Conservation (phyloP, 495 filamentous ascomycete species). For the Aspergillus steynii region DNA sequence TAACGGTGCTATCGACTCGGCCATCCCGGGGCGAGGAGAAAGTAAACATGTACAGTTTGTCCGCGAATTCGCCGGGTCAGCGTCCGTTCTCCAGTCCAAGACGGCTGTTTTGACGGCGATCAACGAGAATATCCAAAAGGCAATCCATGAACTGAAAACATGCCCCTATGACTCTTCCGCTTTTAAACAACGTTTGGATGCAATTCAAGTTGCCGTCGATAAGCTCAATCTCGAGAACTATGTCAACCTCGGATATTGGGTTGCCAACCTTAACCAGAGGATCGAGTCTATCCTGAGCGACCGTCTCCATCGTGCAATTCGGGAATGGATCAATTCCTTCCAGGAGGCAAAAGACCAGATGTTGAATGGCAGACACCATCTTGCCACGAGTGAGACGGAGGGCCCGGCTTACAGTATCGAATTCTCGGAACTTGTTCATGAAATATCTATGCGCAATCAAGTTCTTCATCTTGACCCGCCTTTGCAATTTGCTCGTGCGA, state of each 20-base stretch:
- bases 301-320: slow-evolving; percentile 77
- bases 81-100: slow-evolving; percentile 84
- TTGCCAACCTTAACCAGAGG: slow-evolving; percentile 76
- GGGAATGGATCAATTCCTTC: slow-evolving; percentile 83
- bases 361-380: slow-evolving; percentile 32
- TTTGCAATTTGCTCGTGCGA: slow-evolving; percentile 85
- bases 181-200: slow-evolving; percentile 78
- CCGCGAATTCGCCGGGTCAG: slow-evolving; percentile 81
- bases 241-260: slow-evolving; percentile 87
- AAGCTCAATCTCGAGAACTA: slow-evolving; percentile 95
- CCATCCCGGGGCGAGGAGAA: slow-evolving; percentile 61
- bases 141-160: slow-evolving; percentile 76
- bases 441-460: slow-evolving; percentile 95
- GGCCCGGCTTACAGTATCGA: slow-evolving; percentile 56
- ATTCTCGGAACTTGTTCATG: slow-evolving; percentile 67
- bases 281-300: slow-evolving; percentile 76
- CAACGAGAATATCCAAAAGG: slow-evolving; percentile 79
- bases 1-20: slow-evolving; percentile 60
- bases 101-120: slow-evolving; percentile 74
- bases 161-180: slow-evolving; percentile 76
- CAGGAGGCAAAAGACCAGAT: slow-evolving; percentile 52
- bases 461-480: slow-evolving; percentile 94
- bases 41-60: slow-evolving; percentile 97
- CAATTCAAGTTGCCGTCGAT: slow-evolving; percentile 86
- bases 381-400: slow-evolving; percentile 37